phyloP scores from a whole-genome alignment of 306 rosid genomes.

The Corylus americana region DNA sequence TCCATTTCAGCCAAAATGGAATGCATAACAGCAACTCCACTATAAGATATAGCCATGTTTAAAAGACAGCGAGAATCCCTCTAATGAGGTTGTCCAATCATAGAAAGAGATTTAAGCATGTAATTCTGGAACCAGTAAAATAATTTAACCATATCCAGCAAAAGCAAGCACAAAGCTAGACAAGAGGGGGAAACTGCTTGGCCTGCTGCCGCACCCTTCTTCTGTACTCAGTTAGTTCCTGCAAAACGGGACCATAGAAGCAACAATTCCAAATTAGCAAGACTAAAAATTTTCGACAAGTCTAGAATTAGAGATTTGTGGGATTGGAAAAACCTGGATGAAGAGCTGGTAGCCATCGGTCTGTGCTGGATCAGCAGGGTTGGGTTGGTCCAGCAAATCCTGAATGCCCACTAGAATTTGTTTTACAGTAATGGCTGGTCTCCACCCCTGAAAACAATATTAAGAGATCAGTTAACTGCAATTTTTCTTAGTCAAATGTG shows the following conservation, averaged over 20 bases:
- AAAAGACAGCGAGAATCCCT: not conserved
- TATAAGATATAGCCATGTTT: not conserved
- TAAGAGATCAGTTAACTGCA: not conserved
- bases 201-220: conserved; percentile 33
- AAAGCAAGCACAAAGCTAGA: conserved; percentile 7
- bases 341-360: conserved; percentile 14
- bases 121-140: too few species aligned
- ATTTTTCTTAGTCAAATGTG: not conserved
- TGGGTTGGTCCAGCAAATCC: conserved; percentile 27
- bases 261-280: not conserved
- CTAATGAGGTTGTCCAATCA: too few species aligned
- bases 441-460: conserved; percentile 19
- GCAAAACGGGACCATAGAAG: conserved; percentile 4
- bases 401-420: conserved; percentile 34
- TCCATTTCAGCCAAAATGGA: not conserved
- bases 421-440: conserved; percentile 25
- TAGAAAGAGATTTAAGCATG: too few species aligned
- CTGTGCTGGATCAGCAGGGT: conserved; percentile 25
- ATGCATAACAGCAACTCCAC: not conserved
- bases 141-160: not conserved
- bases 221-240: conserved; percentile 26
- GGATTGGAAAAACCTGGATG: conserved; percentile 4
- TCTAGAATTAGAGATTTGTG: not conserved
- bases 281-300: not conserved
- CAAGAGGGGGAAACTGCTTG: conserved; percentile 22